Evolutionary conservation across 148 eudicot species (phyloP), one percentile per base, ranked within the genome.

Genomic region (Cornus suecica): DNA sequence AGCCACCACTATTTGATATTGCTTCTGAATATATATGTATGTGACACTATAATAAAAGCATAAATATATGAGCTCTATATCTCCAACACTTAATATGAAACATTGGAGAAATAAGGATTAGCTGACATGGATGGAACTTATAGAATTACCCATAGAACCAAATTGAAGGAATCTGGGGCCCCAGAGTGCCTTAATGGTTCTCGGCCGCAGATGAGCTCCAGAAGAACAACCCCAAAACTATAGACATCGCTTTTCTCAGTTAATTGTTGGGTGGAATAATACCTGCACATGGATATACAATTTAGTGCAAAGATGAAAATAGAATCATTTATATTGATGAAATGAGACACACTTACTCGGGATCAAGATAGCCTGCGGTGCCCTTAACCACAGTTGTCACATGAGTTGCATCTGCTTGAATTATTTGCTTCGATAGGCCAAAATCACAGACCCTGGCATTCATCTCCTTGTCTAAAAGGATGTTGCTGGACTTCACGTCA

Each of bases 281-380:
- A 92, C 83, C 97, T 92, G 89, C 77, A 74, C 23, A 68, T 9
- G 48, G 25, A 26, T 11, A 48, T 56, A 37, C 4, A 23, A 10
- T 31, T 65, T 18, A 71, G 16, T 48, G 27, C 70, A 30, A 74
- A 61, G 41, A 29, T 65, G 66, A 56, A 28, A 18, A 42, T 54
- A 51, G n/a, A 4, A 11, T 28, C 23, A 72, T n/a, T 5, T 51
- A 22, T 41, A 54, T 42, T 4, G 28, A 29, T 30, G 18, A 26
- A 67, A 60, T 26, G 27, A 41, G 16, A 27, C 58, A 45, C 32
- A 52, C 92, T 81, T 76, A 93, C 95, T 93, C 97, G 27, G 97
- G 97, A 78, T 93, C 97, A 72, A 93, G 88, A 83, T 93, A 93
- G 66, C 97, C 97, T 72, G 95, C 90, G 72, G 95, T 90, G 83